Conservation (phyloP, 805 yeast species). For the Zygosaccharomyces bisporus region DNA sequence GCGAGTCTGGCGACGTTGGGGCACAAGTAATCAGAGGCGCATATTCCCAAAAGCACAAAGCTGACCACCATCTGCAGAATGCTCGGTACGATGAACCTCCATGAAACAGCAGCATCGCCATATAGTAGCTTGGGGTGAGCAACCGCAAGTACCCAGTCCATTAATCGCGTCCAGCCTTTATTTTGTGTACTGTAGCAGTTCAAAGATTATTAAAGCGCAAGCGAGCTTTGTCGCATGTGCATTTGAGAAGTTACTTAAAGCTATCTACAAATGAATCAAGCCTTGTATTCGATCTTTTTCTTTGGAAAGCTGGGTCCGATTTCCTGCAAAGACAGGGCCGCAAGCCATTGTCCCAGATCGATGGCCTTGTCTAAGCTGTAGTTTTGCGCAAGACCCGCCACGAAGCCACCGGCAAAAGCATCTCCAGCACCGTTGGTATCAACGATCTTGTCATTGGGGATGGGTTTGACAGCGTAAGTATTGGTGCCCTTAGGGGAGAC, state of each 20-base stretch:
- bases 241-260: not conserved
- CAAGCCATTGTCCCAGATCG: conserved; percentile 95
- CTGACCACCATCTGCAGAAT: conserved; percentile 26
- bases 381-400: conserved; percentile 81
- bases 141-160: conserved; percentile 25
- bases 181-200: not conserved
- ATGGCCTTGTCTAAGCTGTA: conserved; percentile 57
- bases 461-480: conserved; percentile 64
- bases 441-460: conserved; percentile 61
- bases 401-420: conserved; percentile 95
- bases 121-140: conserved; percentile 32
- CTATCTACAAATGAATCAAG: conserved; percentile 9
- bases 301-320: conserved; percentile 92
- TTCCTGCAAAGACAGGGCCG: conserved; percentile 84
- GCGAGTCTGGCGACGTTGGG: conserved; percentile 35
- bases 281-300: conserved; percentile 55
- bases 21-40: conserved; percentile 37
- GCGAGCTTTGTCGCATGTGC: not conserved
- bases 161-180: conserved; percentile 4
- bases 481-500: conserved; percentile 55
- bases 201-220: not conserved
- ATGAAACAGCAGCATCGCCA: conserved; percentile 19
- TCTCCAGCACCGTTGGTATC: conserved; percentile 99
- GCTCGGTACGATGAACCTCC: conserved; percentile 26
- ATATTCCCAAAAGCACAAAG: conserved; percentile 34